Evolutionary conservation across 2,329 filamentous ascomycete genomes (phyloP), one percentile per base, ranked within the genome.

Genomic region (Metarhizium brunneum): DNA sequence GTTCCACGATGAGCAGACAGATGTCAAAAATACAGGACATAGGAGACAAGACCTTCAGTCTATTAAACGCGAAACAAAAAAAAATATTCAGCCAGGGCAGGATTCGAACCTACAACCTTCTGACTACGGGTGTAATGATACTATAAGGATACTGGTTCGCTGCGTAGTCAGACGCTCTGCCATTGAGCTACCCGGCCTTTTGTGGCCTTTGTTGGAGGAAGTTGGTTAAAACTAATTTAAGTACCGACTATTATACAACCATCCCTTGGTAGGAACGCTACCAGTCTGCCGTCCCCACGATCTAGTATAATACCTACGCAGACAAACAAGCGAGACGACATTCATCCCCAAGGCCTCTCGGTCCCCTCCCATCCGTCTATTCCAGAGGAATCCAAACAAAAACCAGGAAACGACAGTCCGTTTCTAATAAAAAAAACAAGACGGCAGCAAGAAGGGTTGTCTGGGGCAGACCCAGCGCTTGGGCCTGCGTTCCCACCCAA

Each of bases 231-330:
- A 25, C 25, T 25, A 4, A 25, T 4, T 25, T 25, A 25, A 25
- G 25, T 25, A 25, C 57, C 57, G 59, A 65, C 63, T 66, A 67
- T 64, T 65, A 63, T 68, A 67, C 66, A 68, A 60, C 61, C 25
- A 25, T 25, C 10, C 62, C 59, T 59, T 48, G 58, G 56, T 56
- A 57, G 58, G 55, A 56, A 56, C 53, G 55, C 58, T 60, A 56
- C 58, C 54, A 55, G 40, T 57, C 58, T 59, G 54, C 56, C 59
- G 20, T 40, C 58, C 61, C 60, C 60, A 64, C 64, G 10, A 8
- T 11, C 32, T 35, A 11, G 7, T 35, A 7, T 35, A 35, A 35
- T 35, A 58, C 54, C 62, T 56, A 57, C 58, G 58, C 20, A 20
- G n/a, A 56, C 56, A 56, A 60, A 60, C 59, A 55, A 56, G 56